Conservation (phyloP, 2,329 filamentous ascomycete species). For the Colletotrichum abscissum region DNA sequence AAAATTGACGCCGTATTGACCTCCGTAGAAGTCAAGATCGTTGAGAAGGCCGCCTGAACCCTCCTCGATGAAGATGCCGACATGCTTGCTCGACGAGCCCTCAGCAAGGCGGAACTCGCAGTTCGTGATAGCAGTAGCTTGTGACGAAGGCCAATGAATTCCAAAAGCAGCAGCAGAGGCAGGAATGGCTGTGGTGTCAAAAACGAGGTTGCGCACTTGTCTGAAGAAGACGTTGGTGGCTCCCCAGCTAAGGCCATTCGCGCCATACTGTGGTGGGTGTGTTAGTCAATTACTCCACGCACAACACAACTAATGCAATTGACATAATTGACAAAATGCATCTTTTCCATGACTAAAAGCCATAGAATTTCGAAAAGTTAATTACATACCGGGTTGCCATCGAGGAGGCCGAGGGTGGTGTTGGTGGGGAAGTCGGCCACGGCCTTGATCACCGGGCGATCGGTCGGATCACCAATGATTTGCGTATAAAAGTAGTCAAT, state of each 20-base stretch:
- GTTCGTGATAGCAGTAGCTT: conserved; percentile 71
- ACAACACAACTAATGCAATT: neutral
- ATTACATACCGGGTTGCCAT: conserved; percentile 48
- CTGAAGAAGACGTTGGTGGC: conserved; percentile 71
- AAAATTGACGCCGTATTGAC: conserved; percentile 65
- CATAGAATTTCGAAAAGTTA: neutral
- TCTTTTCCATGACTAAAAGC: neutral
- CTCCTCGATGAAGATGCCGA: conserved; percentile 72
- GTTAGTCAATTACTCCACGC: neutral
- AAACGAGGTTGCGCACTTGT: conserved; percentile 67
- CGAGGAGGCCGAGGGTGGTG: conserved; percentile 56
- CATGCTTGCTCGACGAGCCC: conserved; percentile 58
- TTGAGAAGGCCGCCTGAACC: conserved; percentile 75
- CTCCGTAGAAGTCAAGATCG: conserved; percentile 78
- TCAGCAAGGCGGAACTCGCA: conserved; percentile 64
- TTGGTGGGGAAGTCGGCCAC: conserved; percentile 55
- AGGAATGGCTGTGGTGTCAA: conserved; percentile 65
- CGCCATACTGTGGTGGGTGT: conserved; percentile 46
- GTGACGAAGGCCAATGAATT: conserved; percentile 76
- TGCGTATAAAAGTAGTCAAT: conserved; percentile 84
- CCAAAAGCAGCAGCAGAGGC: conserved; percentile 58
- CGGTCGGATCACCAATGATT: conserved; percentile 76
- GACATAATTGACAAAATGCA: neutral
- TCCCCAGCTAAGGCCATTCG: conserved; percentile 56
- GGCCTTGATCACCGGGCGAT: conserved; percentile 67